These are phyloP conservation scores for Xylona heveae DNA, from an alignment of 495 filamentous ascomycete genomes.

Conservation along the genomic window DNA sequence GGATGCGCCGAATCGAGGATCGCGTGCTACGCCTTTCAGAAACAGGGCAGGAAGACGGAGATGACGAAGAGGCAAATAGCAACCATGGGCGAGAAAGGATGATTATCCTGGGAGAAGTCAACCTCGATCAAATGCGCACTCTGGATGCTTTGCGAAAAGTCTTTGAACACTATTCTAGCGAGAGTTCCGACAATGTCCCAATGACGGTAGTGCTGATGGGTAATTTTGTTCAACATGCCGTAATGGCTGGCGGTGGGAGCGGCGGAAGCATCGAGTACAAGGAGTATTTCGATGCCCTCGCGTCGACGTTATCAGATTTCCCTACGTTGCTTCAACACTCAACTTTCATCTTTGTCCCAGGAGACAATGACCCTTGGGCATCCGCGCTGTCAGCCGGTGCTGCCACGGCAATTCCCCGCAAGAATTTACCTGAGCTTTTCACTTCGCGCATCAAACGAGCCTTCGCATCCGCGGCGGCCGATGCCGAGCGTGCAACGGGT, in stretches of 20 bases:
- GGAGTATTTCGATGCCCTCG: slow-evolving; percentile 76
- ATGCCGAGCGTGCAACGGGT: slow-evolving; percentile 22
- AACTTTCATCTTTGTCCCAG: slow-evolving; percentile 81
- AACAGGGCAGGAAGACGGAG: slow-evolving; percentile 8
- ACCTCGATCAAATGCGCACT: slow-evolving; percentile 60
- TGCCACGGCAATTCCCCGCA: slow-evolving; percentile 48
- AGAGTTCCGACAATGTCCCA: slow-evolving; percentile 41
- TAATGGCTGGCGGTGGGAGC: slow-evolving; percentile 45
- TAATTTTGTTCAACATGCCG: slow-evolving; percentile 58
- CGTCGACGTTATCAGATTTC: slow-evolving; percentile 65
- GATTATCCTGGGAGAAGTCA: slow-evolving; percentile 58
- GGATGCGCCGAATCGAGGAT: slow-evolving; percentile 50
- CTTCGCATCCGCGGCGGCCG: slow-evolving; percentile 53
- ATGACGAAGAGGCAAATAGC: slow-evolving; percentile 15
- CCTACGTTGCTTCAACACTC: slow-evolving; percentile 56
- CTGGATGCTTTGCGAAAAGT: slow-evolving; percentile 60
- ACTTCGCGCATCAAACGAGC: slow-evolving; percentile 62
- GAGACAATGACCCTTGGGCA: slow-evolving; percentile 88
- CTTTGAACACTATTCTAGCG: slow-evolving; percentile 42
- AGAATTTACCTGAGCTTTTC: slow-evolving; percentile 63
- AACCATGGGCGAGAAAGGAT: slow-evolving; percentile 25
- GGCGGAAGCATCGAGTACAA: slow-evolving; percentile 79
- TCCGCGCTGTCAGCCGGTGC: slow-evolving; percentile 75
- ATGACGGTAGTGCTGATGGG: slow-evolving; percentile 63
- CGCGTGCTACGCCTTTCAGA: slow-evolving; percentile 15